Base-by-base conservation (phyloP, 2,329 filamentous ascomycete genomes). In the Didymella keratinophila region DNA sequence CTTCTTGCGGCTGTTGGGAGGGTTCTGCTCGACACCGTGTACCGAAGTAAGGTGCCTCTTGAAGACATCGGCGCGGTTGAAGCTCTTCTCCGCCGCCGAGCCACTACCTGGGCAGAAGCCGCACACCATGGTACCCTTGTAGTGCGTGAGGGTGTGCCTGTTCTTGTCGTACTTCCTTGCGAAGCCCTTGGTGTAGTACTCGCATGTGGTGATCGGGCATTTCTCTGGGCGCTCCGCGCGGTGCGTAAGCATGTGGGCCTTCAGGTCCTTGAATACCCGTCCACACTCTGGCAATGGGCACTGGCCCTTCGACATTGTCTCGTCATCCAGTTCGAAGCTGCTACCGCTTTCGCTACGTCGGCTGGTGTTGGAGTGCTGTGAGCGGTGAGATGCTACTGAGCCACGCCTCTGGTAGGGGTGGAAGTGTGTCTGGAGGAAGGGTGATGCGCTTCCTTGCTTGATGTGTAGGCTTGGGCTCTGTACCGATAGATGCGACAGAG, bases 151-250 rank as follows among this genome's bases (percentile, higher is more conserved):
- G 5, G 93, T 96, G 77, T 97, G 93, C 43, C 93, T 84, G 79
- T 97, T 97, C 84, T 96, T 96, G 82, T 97, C 93, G 75, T 97
- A 97, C 79, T 97, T 97, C 69, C 93, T 86, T 11, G 93, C 93
- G 73, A 97, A 97, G 4, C 93, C 93, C 79, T 97, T 97, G 72
- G 86, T 81, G 80, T 96, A 89, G 78, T 97, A 97, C 71, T 96
- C 92, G 81, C 93, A 97, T 0, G 89, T 95, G 57, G 89, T 83
- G 67, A 97, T 97, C 1, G 93, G 93, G 79, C 93, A 97, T 81
- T 97, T 97, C 75, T 97, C 93, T 0, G 93, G 93, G 23, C 93
- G 85, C 80, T 97, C 92, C 58, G 87, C 90, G 78, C 95, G 91
- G 77, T 97, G 93, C 0, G 93, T 97, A 74, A 97, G 86, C 90